Evolutionary conservation across 2,329 filamentous ascomycete species (phyloP).

Genomic region (Hysterium pulicare): DNA sequence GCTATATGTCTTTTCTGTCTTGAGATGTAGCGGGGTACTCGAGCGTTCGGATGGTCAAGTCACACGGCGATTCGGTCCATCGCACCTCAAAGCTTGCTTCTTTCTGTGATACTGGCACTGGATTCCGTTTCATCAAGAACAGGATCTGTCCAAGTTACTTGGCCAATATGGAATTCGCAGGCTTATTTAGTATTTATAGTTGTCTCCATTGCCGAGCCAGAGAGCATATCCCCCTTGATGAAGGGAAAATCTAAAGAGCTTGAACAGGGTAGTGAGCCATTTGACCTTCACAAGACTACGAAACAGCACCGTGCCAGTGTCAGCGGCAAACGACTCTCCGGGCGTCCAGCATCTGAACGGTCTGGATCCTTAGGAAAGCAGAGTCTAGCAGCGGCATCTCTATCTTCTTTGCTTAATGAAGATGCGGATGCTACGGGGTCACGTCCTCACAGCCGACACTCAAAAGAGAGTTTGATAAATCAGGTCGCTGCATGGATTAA

Average conservation of each 20-base stretch:
- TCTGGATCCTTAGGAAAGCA: conserved; percentile 20
- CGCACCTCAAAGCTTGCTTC: too few species aligned
- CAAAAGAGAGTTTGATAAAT: conserved; percentile 53
- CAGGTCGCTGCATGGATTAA: conserved; percentile 83
- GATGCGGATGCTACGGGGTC: conserved; percentile 20
- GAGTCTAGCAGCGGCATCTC: conserved; percentile 23
- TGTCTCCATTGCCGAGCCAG: conserved; percentile 46
- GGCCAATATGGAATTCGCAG: too few species aligned
- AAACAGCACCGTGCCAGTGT: conserved; percentile 38
- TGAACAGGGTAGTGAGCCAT: conserved; percentile 39
- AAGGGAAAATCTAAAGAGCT: conserved; percentile 44
- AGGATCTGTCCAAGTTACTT: too few species aligned
- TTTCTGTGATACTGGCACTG: too few species aligned
- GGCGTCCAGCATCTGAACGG: conserved; percentile 38
- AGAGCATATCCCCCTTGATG: conserved; percentile 47
- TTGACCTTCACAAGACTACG: conserved; percentile 37
- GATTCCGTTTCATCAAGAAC: too few species aligned
- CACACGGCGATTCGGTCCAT: too few species aligned
- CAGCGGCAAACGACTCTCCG: conserved; percentile 41
- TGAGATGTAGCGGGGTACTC: too few species aligned
- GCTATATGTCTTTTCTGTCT: too few species aligned
- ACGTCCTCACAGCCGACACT: conserved; percentile 20
- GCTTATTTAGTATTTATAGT: conserved; percentile 33
- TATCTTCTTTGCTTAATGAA: conserved; percentile 28
- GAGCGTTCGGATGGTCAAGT: too few species aligned